Base-by-base conservation (phyloP, 2,329 filamentous ascomycete genomes). In the Cladorrhinum sp. region DNA sequence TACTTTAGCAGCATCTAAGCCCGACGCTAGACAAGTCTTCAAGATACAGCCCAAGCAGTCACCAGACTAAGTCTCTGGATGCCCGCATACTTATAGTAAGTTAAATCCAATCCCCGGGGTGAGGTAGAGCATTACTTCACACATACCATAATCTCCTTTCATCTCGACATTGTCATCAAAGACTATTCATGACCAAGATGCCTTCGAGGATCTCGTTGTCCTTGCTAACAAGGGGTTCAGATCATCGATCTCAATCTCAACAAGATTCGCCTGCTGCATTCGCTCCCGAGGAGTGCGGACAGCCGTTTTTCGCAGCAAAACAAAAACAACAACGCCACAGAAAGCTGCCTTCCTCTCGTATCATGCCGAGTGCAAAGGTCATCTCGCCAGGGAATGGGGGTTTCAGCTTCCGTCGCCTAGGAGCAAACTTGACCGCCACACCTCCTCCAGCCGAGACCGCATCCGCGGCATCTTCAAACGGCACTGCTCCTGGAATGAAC, bases 351-450 rank as follows among this genome's bases (percentile, higher is more conserved):
- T 23, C 53, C 16, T 16, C 8, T n/a, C 39, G 39, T 7, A 49
- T 49, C 24, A 20, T 57, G 39, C 36, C 21, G 26, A 46, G 54
- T 18, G 54, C 39, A 1, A 57, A 57, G 39, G 21, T 24, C 7
- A 10, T 49, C 36, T 21, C 21, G n/a, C 54, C 54, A 10, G 36
- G 14, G 20, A 48, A 36, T 20, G 39, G 54, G 26, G 54, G 23
- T 49, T 57, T 20, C 42, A 46, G 42, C 18, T 26, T 61, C 36
- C 49, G 56, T 28, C 59, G 62, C 5, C 53, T 57, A 26, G 59
- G 59, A 49, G 59, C 48, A n/a, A 42, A 26, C 49, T 57, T 57
- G 21, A 20, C 42, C 12, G 33, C 16, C 36, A 55, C 20, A 20
- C 24, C 57, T 48, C 55, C 33, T 53, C 58, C 58, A 55, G 30